Conservation (phyloP, 768 basidiomycete species). For the Gymnopilus dilepis region DNA sequence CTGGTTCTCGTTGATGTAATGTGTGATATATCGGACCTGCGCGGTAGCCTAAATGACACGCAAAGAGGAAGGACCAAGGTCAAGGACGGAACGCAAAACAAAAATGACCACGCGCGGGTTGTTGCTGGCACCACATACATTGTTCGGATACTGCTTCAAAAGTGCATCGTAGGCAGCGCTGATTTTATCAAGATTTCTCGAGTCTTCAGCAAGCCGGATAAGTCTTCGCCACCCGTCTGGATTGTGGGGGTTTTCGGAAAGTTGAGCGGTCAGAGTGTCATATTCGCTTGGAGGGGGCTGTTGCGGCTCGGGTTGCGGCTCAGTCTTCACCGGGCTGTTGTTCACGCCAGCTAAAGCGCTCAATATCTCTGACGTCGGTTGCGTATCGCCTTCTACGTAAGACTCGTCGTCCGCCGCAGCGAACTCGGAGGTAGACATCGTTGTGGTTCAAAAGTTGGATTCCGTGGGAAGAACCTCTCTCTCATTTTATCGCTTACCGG, state of each 20-base stretch:
- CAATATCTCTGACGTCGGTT: conserved; percentile 42
- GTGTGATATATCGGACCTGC: conserved; percentile 84
- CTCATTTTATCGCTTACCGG: neutral
- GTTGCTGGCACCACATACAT: conserved; percentile 50
- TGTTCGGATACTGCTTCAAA: conserved; percentile 88
- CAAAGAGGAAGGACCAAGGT: neutral
- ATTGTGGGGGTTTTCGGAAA: conserved; percentile 73
- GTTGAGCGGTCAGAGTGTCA: conserved; percentile 63
- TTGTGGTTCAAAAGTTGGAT: conserved; percentile 21
- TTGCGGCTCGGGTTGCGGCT: conserved; percentile 29
- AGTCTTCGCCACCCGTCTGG: conserved; percentile 81
- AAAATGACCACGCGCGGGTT: conserved; percentile 10
- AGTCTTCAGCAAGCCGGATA: conserved; percentile 76
- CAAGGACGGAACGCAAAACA: conserved; percentile 7
- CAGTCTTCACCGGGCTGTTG: conserved; percentile 33
- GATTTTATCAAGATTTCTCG: conserved; percentile 80
- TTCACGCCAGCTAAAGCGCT: conserved; percentile 33
- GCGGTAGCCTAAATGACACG: conserved; percentile 69
- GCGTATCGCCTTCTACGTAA: conserved; percentile 34
- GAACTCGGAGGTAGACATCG: conserved; percentile 24
- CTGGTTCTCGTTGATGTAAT: conserved; percentile 68
- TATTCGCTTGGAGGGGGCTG: conserved; percentile 65
- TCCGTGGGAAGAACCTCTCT: neutral
- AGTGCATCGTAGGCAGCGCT: conserved; percentile 83
- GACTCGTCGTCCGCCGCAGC: conserved; percentile 25